A percentile compares a stretch with the other conserved stretches of the same genome.
Evolutionary conservation across 2,329 filamentous ascomycete species (phyloP).

Genomic region (Rasamsonia emersonii): DNA sequence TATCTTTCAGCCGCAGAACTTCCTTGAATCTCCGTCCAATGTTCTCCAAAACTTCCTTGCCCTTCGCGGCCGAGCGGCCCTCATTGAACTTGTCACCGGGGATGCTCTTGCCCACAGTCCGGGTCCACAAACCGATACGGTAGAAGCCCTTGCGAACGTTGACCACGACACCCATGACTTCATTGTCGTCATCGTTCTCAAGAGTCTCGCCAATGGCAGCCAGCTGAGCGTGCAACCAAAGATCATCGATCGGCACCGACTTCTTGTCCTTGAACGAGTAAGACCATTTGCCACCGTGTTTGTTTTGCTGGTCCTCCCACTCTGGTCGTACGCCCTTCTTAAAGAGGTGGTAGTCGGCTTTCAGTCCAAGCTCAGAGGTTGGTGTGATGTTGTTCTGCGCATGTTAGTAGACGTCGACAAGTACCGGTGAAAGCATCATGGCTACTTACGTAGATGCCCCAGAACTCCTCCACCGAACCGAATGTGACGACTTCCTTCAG

Average conservation of each 20-base stretch:
- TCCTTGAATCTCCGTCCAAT: slow-evolving; percentile 93
- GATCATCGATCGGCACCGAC: slow-evolving; percentile 79
- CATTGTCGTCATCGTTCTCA: slow-evolving; percentile 83
- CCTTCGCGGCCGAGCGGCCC: slow-evolving; percentile 70
- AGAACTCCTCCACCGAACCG: slow-evolving; percentile 98
- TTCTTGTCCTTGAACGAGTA: slow-evolving; percentile 98
- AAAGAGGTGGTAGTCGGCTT: slow-evolving; percentile 99
- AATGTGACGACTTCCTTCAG: slow-evolving; percentile 98
- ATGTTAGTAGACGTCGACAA: slow-evolving; percentile 5
- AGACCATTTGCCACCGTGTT: slow-evolving; percentile 98
- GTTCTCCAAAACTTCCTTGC: slow-evolving; percentile 70
- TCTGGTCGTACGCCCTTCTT: slow-evolving; percentile 94
- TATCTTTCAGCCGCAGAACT: slow-evolving; percentile 67
- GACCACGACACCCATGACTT: slow-evolving; percentile 98
- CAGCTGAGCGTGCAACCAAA: slow-evolving; percentile 97
- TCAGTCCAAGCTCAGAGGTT: slow-evolving; percentile 88
- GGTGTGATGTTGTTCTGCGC: slow-evolving; percentile 93
- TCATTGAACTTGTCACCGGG: slow-evolving; percentile 66
- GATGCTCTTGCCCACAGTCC: slow-evolving; percentile 79
- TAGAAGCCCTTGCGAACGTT: slow-evolving; percentile 98
- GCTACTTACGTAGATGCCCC: slow-evolving; percentile 86
- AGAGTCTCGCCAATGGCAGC: slow-evolving; percentile 95
- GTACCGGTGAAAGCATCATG: neutral
- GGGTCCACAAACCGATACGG: slow-evolving; percentile 95
- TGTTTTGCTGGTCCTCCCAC: slow-evolving; percentile 98